Evolutionary conservation across 441 rosid species (phyloP), one percentile per base, ranked within the genome.

Genomic region (Melianthus villosus): DNA sequence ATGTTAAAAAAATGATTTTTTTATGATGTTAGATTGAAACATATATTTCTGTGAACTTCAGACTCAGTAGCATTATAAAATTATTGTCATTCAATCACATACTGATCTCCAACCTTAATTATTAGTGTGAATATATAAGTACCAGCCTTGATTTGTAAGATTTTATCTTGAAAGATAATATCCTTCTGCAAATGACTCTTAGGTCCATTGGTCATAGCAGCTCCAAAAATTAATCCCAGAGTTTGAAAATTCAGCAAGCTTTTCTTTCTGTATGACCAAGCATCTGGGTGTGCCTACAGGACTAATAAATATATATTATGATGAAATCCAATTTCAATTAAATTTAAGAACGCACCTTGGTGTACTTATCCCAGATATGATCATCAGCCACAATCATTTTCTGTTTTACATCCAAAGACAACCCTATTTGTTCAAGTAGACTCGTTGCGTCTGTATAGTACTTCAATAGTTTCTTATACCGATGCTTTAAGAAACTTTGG

Each of bases 401-500:
- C 16, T 17, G 64, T 17, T 50, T 49, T 45, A 66, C 74, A 59
- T 86, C 94, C 96, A 92, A 86, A 2, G 68, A 61, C 62, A 86
- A 86, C 7, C 82, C 81, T 25, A 58, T 50, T 59, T 72, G 66
- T 48, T 59, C 62, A 30, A 78, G 56, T 27, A 81, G 62, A 50
- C 40, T 46, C 27, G 42, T 69, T 58, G 72, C 42, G 56, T 85
- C 80, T 8, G 54, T 62, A 25, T 57, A 74, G 50, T 78, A 77
- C 49, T 76, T 85, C 42, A 50, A 68, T 34, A 81, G 40, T 63
- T 82, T 78, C 54, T 71, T 81, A 62, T 65, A 68, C 25, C 93
- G 71, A 48, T 79, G 83, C 56, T 83, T 76, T 53, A 85, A 64
- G 53, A 74, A 82, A 46, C 82, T 60, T 63, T 82, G 81, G 37